Conservation (phyloP, 768 basidiomycete species). For the Pulveroboletus ravenelii region DNA sequence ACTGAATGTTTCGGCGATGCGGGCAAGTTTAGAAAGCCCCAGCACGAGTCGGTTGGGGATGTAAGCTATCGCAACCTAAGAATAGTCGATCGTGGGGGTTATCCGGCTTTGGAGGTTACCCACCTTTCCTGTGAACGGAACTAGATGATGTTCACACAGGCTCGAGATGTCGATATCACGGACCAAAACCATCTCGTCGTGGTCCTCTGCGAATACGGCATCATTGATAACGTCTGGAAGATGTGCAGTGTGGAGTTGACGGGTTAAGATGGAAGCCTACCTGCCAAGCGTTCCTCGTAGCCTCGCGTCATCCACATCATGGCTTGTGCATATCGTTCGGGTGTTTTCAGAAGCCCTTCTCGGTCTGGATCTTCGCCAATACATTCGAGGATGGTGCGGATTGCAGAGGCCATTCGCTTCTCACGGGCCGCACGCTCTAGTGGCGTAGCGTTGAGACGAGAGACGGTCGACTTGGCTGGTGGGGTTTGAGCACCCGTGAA, state of each 20-base stretch:
- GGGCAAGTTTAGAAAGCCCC: constrained; percentile 92
- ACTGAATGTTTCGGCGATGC: constrained; percentile 96
- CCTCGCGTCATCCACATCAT: constrained; percentile 99
- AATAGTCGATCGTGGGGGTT: constrained; percentile 19
- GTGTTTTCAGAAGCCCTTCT: constrained; percentile 88
- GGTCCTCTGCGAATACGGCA: constrained; percentile 97
- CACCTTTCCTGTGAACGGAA: constrained; percentile 97
- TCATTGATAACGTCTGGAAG: constrained; percentile 91
- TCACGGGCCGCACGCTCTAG: constrained; percentile 70
- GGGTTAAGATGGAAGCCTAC: constrained; percentile 37
- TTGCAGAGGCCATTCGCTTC: constrained; percentile 72
- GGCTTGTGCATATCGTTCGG: constrained; percentile 94
- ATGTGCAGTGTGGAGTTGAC: constrained; percentile 9
- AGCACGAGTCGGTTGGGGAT: constrained; percentile 94
- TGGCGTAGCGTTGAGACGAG: constrained; percentile 75
- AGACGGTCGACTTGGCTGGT: constrained; percentile 84
- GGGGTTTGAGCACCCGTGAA: constrained; percentile 12
- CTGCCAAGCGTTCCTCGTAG: constrained; percentile 91
- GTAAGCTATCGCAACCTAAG: constrained; percentile 93
- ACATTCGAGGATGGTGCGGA: constrained; percentile 90
- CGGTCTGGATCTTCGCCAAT: constrained; percentile 98
- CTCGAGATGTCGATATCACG: constrained; percentile 96
- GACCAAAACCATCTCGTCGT: constrained; percentile 99
- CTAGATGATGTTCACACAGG: constrained; percentile 96
- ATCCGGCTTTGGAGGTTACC: constrained; percentile 26